Evolutionary conservation across 257 asterid species (phyloP).

Genomic region (Solanum corneliomulleri): DNA sequence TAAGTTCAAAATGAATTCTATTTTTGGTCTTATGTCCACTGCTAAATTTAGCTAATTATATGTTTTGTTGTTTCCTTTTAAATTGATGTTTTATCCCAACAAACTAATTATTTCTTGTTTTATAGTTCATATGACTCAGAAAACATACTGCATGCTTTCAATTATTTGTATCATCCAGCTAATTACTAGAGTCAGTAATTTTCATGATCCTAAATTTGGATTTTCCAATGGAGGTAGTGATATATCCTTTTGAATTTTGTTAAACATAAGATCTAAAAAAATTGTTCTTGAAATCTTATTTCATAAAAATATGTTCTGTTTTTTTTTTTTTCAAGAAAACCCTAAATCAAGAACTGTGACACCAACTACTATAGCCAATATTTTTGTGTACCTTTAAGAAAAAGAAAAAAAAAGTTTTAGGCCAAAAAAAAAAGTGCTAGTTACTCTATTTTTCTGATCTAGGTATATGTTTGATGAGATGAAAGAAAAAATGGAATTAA

Average conservation of each 20-base stretch:
- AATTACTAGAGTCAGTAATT: neutral
- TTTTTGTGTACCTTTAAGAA: neutral
- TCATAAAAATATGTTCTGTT: neutral
- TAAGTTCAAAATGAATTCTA: neutral
- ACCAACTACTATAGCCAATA: neutral
- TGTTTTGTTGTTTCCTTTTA: neutral
- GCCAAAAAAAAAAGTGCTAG: neutral
- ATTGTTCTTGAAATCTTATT: neutral
- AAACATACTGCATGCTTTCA: neutral
- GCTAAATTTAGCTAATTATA: neutral
- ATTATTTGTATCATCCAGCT: neutral
- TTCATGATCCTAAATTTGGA: neutral
- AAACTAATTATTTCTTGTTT: neutral
- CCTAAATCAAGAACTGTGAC: neutral
- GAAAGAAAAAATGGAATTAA: conserved; percentile 3
- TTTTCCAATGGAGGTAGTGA: neutral
- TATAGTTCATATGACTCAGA: neutral
- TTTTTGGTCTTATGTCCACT: neutral
- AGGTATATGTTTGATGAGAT: neutral
- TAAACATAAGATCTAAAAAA: neutral
- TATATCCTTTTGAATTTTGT: neutral
- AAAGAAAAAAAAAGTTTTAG: neutral
- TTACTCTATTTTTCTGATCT: neutral
- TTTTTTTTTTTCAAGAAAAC: neutral
- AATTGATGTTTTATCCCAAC: neutral